Evolutionary conservation across 441 rosid genomes (phyloP), one percentile per base, ranked within the genome.

Genomic region (Aleurites moluccanus): DNA sequence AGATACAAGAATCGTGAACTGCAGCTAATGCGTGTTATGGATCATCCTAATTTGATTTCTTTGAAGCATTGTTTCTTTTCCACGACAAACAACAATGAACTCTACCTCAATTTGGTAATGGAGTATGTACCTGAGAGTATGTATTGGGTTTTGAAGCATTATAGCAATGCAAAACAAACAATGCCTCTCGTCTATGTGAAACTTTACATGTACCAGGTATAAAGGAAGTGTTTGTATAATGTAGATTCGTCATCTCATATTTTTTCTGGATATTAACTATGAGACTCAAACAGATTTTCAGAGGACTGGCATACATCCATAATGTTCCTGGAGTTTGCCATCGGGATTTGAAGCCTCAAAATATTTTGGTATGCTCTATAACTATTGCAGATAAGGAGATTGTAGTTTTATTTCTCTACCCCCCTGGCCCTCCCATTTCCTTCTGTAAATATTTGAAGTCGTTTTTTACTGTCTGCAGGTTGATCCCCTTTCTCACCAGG

Each of bases 21-120:
- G 85, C 98, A 96, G 84, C 74, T 92, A 59, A 88, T 96, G 99
- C 96, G 99, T 2, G 81, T 93, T 76, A 88, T 96, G 91, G 95
- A 93, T 81, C 99, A 96, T 81, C 97, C 98, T 0, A 96, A 96
- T 83, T 97, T 96, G 57, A 86, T 96, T 69, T 85, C 89, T 69
- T 80, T 96, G 87, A 96, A 91, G 86, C 98, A 96, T 81, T 96
- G 98, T 70, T 96, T 96, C 96, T 96, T 93, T 80, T 96, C 99
- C 0, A 92, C 98, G 0, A 96, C 99, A 18, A 87, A 88, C 64
- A 92, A 87, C 77, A 85, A 96, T 72, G 99, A 96, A 69, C 98
- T 96, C 52, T 96, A 90, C 64, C 90, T 96, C 20, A 96, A 96
- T 78, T 82, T 96, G 89, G 99, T 96, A 27, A 92, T 96, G 97